These are phyloP conservation scores for Zostera marina DNA, from an alignment of 116 monocot genomes.

Conservation along the genomic window DNA sequence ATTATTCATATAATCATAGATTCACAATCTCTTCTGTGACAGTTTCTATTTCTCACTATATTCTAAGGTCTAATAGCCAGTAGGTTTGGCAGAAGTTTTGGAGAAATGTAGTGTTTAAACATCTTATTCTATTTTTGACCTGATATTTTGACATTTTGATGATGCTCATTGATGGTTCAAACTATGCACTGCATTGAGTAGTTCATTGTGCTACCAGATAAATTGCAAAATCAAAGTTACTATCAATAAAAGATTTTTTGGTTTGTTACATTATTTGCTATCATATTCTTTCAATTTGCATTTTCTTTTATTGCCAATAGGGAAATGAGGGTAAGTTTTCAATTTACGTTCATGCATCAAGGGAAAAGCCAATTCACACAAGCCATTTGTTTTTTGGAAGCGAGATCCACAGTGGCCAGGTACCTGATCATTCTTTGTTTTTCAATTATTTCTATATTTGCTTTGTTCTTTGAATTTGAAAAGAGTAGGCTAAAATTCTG, in stretches of 20 bases:
- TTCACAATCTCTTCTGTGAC: no score
- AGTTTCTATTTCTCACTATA: background rate
- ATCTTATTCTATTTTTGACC: no score
- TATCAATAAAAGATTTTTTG: background rate
- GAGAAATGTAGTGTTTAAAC: background rate
- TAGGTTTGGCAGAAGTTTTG: background rate
- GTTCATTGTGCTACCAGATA: background rate
- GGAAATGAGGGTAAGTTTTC: conserved; percentile 71
- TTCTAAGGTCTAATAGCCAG: background rate
- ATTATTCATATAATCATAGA: no score
- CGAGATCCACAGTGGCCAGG: conserved; percentile 77
- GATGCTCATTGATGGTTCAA: no score
- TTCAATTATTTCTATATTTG: background rate
- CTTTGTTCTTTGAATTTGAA: background rate
- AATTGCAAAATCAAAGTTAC: background rate
- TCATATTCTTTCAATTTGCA: background rate
- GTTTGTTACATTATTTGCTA: background rate
- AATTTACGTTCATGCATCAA: conserved; percentile 84
- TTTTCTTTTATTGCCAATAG: conserved; percentile 16
- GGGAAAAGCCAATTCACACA: conserved; percentile 60
- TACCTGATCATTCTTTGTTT: conserved; percentile 5
- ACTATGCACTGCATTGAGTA: background rate
- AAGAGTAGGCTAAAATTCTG: background rate
- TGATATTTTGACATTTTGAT: no score
- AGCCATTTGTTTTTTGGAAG: conserved; percentile 50